Percentiles rank a stretch among this genome's conserved stretches.
phyloP scores from a whole-genome alignment of 176 grass and related monocot species.

The Zea mays region Zm-B73-REFERENCE-NAM-5.0 NC_050098.1:63177001-63177500 shows the following conservation, averaged over 20 bases:
- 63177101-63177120: slow-evolving; percentile 31
- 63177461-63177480: not conserved
- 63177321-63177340: slow-evolving; percentile 55
- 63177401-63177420: slow-evolving; percentile 9
- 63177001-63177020: slow-evolving; percentile 46
- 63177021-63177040: slow-evolving; percentile 44
- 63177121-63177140: slow-evolving; percentile 30
- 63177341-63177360: slow-evolving; percentile 32
- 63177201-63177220: slow-evolving; percentile 10
- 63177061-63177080: slow-evolving; percentile 42
- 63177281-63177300: slow-evolving; percentile 97
- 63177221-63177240: slow-evolving; percentile 13
- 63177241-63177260: slow-evolving; percentile 77
- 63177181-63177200: not conserved
- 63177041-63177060: slow-evolving; percentile 34
- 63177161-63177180: slow-evolving; percentile 26
- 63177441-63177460: slow-evolving; percentile 23
- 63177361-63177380: slow-evolving; percentile 24
- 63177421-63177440: slow-evolving; percentile 34
- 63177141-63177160: slow-evolving; percentile 22
- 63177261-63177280: slow-evolving; percentile 88
- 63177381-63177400: slow-evolving; percentile 28
- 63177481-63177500: not conserved
- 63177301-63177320: slow-evolving; percentile 96
- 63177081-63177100: slow-evolving; percentile 31